Evolutionary conservation across 371 early-diverging fungal species (phyloP).

Genomic region (Smittium culicis): DNA sequence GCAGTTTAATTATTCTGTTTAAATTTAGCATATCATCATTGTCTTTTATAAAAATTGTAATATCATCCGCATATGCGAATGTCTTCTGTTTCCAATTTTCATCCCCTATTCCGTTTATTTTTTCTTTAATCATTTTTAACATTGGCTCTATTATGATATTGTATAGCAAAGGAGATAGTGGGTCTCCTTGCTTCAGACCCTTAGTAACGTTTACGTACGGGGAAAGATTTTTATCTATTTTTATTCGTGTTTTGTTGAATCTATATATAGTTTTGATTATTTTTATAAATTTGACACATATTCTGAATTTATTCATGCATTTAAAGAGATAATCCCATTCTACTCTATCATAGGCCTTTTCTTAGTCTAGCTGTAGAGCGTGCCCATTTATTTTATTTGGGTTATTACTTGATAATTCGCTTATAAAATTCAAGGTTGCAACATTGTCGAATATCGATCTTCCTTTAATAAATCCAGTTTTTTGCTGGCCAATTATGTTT

Average conservation of each 20-base stretch:
- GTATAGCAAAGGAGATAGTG: constrained; percentile 14
- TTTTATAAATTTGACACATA: neutral
- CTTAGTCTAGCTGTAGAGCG: neutral
- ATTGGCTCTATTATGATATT: constrained; percentile 14
- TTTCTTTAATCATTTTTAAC: neutral
- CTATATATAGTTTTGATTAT: neutral
- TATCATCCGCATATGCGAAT: constrained; percentile 14
- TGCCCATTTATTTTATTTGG: neutral
- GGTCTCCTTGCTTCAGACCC: constrained; percentile 16
- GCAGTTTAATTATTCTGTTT: neutral
- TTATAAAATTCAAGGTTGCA: neutral
- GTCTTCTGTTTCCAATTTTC: neutral
- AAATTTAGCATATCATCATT: constrained; percentile 3
- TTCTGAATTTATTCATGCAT: neutral
- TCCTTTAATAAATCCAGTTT: neutral
- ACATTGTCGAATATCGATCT: neutral
- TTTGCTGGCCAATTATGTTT: neutral
- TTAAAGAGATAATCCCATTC: neutral
- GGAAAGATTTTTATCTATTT: neutral
- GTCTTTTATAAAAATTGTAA: constrained; percentile 3
- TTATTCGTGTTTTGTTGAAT: neutral
- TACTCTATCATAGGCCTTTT: neutral
- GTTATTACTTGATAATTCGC: neutral
- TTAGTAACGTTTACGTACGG: constrained; percentile 1
- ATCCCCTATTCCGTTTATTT: neutral